Base-by-base conservation (phyloP, 1,284 basidiomycete genomes). In the Xerocomus nothofagi region DNA sequence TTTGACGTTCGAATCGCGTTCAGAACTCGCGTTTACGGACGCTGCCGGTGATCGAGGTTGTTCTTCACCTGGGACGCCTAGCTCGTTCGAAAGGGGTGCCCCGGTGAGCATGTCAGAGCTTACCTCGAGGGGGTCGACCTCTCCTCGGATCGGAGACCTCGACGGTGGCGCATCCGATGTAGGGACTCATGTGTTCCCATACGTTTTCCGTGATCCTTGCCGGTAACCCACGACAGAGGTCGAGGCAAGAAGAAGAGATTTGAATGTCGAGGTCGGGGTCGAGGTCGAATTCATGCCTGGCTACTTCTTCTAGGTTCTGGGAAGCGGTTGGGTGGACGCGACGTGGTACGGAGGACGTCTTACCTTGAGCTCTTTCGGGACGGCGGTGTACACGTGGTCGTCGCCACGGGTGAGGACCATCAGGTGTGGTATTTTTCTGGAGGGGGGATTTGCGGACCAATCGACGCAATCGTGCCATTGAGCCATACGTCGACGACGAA, bases 381-480 rank as follows among this genome's bases (percentile, higher is more conserved):
- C 50, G 11, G 4, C 8, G 2, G 56, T 41, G 41, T 64, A 68
- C 1, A 70, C 46, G 3, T 34, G 50, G 2, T 61, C 46, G 30
- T 54, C 39, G 0, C 56, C 62, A 0, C 24, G 33, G 0, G 36
- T 44, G 48, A 66, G 62, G 29, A 65, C 26, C 17, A 66, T 29
- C 17, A 66, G 9, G 29, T 63, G 34, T 0, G 62, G 58, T 6
- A 32, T 26, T 33, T 60, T 67, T 0, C 66, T 50, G 0, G 36
- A 32, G 12, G 65, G 65, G 1, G 63, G 61, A 3, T 0, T 45
- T 2, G 36, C 17, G 0, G 53, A 41, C 63, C 63, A 69, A 43
- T 65, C 57, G 6, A 61, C 23, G 47, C 63, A 65, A 12, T 57
- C 14, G 51, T 65, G 63, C n/a, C n/a, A n/a, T n/a, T n/a, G n/a